Evolutionary conservation across 2,329 filamentous ascomycete genomes (phyloP), one percentile per base, ranked within the genome.

Genomic region (Grosmannia serpens): DNA sequence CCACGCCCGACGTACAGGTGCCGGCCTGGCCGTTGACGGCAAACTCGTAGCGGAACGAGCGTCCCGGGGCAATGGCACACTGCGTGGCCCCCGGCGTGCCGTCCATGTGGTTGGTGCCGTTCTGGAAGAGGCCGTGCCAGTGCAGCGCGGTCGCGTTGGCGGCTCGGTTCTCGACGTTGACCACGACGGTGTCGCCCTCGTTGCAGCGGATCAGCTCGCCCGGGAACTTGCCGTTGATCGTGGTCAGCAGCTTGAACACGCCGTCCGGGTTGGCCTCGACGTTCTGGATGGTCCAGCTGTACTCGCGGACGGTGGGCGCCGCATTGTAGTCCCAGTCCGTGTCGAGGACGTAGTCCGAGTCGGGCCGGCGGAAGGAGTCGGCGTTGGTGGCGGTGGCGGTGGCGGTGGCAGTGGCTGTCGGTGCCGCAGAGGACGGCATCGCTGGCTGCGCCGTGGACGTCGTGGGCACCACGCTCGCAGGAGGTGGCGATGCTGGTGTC

Each of bases 211-310:
- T 81, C 51, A 87, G 70, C 7, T 88, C 88, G 0, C 88, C 79
- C 0, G 89, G 89, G 70, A 88, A 91, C 67, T 86, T 76, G 41
- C 84, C 83, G 66, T 92, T 90, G 71, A 90, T 87, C 44, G 85
- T 81, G 0, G 72, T 88, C 17, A 81, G 80, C 13, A 82, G 78
- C 31, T 88, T 79, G 62, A 79, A 79, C 11, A 78, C 75, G 44
- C 84, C 85, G 72, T 91, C 88, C 0, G 88, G 89, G 65, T 88
- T 86, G 38, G 85, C 81, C 38, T 75, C 71, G 35, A 78, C 78
- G 60, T 86, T 81, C 11, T 71, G 67, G 33, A 88, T 78, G 0
- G 73, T 79, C 83, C 84, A 88, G 61, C 77, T 70, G 64, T 83
- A 85, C 62, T 81, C 76, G 63, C 85, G 76, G 2, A 74, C 75